A percentile compares a stretch with the other conserved stretches of the same genome.
These are phyloP conservation scores for Lepidopterella palustris DNA, from an alignment of 495 filamentous ascomycete genomes.

Conservation along the genomic window DNA sequence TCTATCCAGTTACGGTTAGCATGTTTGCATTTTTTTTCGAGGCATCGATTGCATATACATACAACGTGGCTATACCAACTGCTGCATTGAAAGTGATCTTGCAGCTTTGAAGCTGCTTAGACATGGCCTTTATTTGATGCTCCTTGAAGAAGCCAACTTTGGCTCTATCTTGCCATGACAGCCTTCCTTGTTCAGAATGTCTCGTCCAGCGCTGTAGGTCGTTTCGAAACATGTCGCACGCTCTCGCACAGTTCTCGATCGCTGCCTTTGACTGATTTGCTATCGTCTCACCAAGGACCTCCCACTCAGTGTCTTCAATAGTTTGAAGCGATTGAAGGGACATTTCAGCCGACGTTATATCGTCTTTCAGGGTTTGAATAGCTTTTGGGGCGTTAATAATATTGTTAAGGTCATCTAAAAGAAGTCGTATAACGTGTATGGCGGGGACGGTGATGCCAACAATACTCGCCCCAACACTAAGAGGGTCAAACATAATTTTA, in stretches of 20 bases:
- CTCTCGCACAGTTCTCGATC: constrained; percentile 28
- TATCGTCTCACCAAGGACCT: constrained; percentile 33
- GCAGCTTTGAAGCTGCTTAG: constrained; percentile 35
- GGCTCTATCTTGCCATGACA: constrained; percentile 35
- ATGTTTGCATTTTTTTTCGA: constrained; percentile 10
- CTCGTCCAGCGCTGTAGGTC: constrained; percentile 37
- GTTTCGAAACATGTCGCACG: constrained; percentile 35
- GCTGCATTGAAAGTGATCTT: constrained; percentile 34
- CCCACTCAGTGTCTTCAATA: constrained; percentile 35
- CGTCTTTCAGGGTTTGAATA: constrained; percentile 31
- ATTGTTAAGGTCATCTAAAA: constrained; percentile 38
- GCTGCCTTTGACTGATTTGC: constrained; percentile 30
- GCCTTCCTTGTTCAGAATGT: constrained; percentile 35
- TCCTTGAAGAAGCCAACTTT: constrained; percentile 37
- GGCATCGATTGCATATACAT: constrained; percentile 12
- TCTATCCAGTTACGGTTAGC: constrained; percentile 10
- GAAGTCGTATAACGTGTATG: constrained; percentile 35
- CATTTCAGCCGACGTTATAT: constrained; percentile 32
- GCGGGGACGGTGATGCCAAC: constrained; percentile 37
- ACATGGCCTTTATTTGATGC: constrained; percentile 33
- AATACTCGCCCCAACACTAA: constrained; percentile 36
- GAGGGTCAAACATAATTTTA: constrained; percentile 33
- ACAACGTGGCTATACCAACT: constrained; percentile 37
- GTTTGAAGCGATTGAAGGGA: constrained; percentile 35
- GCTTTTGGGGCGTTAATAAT: constrained; percentile 39